Conservation (phyloP, 2,329 filamentous ascomycete genomes). For the Penicillium sp. region DNA sequence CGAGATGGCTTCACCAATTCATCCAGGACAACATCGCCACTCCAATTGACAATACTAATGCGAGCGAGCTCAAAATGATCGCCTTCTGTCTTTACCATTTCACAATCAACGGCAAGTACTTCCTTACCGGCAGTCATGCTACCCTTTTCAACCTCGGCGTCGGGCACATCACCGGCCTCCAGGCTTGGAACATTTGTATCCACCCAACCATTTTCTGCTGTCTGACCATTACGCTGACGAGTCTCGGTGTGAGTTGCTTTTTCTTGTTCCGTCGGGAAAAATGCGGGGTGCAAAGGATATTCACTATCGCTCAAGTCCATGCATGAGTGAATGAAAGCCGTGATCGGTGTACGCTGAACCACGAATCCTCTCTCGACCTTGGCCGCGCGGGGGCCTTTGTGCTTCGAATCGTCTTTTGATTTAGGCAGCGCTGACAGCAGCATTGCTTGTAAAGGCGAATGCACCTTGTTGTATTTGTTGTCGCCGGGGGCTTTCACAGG, state of each 20-base stretch:
- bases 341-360: constrained; percentile 76
- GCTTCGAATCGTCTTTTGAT: constrained; percentile 58
- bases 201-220: constrained; percentile 69
- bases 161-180: constrained; percentile 66
- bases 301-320: constrained; percentile 79
- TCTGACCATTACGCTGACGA: constrained; percentile 52
- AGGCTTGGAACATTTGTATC: constrained; percentile 68
- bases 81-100: constrained; percentile 90
- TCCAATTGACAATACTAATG: constrained; percentile 83
- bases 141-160: constrained; percentile 70
- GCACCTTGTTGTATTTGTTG: constrained; percentile 72
- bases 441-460: constrained; percentile 84
- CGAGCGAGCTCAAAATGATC: constrained; percentile 80
- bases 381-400: constrained; percentile 57
- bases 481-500: constrained; percentile 85
- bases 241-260: constrained; percentile 53
- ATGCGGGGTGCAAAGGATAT: constrained; percentile 77
- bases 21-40: constrained; percentile 77
- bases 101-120: constrained; percentile 83
- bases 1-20: constrained; percentile 87
- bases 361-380: constrained; percentile 65
- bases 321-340: constrained; percentile 68
- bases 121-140: constrained; percentile 79
- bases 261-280: constrained; percentile 59
- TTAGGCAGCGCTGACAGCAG: constrained; percentile 72